Base-by-base conservation (phyloP, 1,284 basidiomycete species). In the Thecaphora frezii region DNA sequence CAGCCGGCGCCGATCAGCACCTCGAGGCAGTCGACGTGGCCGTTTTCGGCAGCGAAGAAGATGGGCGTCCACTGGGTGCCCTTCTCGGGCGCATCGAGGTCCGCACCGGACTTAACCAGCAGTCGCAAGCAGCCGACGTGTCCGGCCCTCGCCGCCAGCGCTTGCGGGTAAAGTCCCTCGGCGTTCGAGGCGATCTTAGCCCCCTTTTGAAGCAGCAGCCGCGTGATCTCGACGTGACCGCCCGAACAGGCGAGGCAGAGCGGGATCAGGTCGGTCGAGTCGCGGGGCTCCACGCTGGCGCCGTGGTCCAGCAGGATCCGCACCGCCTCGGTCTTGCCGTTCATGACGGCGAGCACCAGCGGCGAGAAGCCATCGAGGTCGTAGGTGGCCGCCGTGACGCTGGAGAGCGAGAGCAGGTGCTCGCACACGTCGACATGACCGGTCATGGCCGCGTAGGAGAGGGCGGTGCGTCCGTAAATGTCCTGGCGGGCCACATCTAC, bases 21-120 rank as follows among this genome's bases (percentile, higher is more conserved):
- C 43, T 83, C 82, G 46, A 97, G 85, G 76, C 90, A 96, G 12
- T 84, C 83, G 24, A 85, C 81, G 71, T 89, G 89, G 1, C 96
- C 94, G 64, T 91, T 88, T 28, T 92, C 88, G 1, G 93, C 90
- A 4, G 96, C 93, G 79, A 98, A 94, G 78, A 96, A 93, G 46
- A 97, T 84, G 21, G 96, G 94, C 8, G 94, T 98, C 93, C 96
- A 97, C 78, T 94, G 90, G 74, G 96, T 91, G 93, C 73, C 73
- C 79, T 96, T 98, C 83, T 99, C 94, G 5, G 88, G 86, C 23
- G 87, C 84, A 78, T 98, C 64, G 5, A 67, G 63, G 28, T 76
- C 70, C 19, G 69, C 73, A 3, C 64, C 81, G 70, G 49, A 80
- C 74, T 54, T 80, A 71, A 93, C 82, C n/a, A 99, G 86, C 10